Conservation (phyloP, 2,329 filamentous ascomycete species). For the Epichloe gansuensis region DNA sequence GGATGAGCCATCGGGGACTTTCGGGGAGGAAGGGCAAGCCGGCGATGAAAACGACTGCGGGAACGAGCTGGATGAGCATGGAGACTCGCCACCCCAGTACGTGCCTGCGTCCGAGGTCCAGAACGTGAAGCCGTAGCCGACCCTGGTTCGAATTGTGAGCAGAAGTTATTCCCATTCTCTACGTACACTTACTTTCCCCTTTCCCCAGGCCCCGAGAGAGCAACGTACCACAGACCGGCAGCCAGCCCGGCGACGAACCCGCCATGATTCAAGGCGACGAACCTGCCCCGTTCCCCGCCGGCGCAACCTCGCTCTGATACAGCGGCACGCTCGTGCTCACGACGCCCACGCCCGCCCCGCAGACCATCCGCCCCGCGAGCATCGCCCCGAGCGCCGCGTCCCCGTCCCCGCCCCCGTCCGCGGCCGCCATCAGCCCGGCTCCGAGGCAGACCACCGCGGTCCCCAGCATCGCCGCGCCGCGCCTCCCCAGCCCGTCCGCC, state of each 20-base stretch:
- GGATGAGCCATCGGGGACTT: constrained; percentile 45
- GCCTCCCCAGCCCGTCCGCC: constrained; percentile 38
- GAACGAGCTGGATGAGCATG: constrained; percentile 38
- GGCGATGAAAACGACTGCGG: constrained; percentile 34
- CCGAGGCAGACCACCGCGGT: constrained; percentile 35
- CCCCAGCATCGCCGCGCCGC: constrained; percentile 37
- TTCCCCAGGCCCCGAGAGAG: too few relatives aligned
- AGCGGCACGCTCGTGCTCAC: constrained; percentile 45
- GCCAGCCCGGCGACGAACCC: constrained; percentile 44
- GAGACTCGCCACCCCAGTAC: constrained; percentile 40
- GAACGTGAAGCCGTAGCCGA: constrained; percentile 42
- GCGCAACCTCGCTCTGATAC: constrained; percentile 45
- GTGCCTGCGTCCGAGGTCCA: constrained; percentile 33
- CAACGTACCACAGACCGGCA: constrained; percentile 38
- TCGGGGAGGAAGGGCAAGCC: constrained; percentile 40
- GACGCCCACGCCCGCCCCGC: constrained; percentile 40
- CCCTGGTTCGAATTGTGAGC: constrained; percentile 24
- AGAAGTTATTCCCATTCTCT: too few relatives aligned
- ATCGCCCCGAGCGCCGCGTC: constrained; percentile 32
- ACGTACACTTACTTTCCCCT: too few relatives aligned
- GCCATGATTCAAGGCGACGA: constrained; percentile 47
- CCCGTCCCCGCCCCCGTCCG: constrained; percentile 17
- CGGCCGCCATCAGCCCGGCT: constrained; percentile 33
- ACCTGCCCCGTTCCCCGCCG: constrained; percentile 40
- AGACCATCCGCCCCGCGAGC: constrained; percentile 37